Evolutionary conservation across 345 rosid genomes (phyloP).

Genomic region (Clausena lansium): DNA sequence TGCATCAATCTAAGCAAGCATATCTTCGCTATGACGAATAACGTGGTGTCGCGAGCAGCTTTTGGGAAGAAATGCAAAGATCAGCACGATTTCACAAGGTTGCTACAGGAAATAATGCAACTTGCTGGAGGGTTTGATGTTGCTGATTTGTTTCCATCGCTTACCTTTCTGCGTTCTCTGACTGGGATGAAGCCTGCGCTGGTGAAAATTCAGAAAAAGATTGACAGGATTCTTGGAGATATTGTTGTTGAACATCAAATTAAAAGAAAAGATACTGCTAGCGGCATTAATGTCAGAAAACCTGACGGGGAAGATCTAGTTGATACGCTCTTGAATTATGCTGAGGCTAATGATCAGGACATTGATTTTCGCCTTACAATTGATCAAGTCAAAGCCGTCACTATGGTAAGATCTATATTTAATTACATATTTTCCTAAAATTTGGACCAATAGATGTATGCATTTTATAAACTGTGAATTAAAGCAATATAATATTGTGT

Average conservation of each 20-base stretch:
- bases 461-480: no score
- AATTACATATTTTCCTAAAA: no score
- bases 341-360: neutral
- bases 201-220: slow-evolving; percentile 5
- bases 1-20: slow-evolving; percentile 17
- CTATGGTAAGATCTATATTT: slow-evolving; percentile 6
- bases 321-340: slow-evolving; percentile 23
- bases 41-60: neutral
- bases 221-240: slow-evolving; percentile 17
- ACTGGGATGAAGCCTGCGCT: slow-evolving; percentile 13
- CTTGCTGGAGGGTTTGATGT: slow-evolving; percentile 12
- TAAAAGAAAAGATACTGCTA: neutral
- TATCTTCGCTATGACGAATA: neutral
- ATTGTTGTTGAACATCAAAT: slow-evolving; percentile 11
- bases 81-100: slow-evolving; percentile 4
- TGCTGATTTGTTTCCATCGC: slow-evolving; percentile 20
- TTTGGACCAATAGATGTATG: no score
- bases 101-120: neutral
- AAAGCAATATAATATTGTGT: no score
- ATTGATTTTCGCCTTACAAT: slow-evolving; percentile 4
- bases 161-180: slow-evolving; percentile 2
- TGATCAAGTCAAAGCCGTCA: slow-evolving; percentile 16
- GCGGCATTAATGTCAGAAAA: neutral
- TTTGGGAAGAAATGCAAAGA: slow-evolving; percentile 18
- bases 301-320: slow-evolving; percentile 9